Evolutionary conservation across 495 filamentous ascomycete genomes (phyloP).

Genomic region (Eremomyces bilateralis): DNA sequence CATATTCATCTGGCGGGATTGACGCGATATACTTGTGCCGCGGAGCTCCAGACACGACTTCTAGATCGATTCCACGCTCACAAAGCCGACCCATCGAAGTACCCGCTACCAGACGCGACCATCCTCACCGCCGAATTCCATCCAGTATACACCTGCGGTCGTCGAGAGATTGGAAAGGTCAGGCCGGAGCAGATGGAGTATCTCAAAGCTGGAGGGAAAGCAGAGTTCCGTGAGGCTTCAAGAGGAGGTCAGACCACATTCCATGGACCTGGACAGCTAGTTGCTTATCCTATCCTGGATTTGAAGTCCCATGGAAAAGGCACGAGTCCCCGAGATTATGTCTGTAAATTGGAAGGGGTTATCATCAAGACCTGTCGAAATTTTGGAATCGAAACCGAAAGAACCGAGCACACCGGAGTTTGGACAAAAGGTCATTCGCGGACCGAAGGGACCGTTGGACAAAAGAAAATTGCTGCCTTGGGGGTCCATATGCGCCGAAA

Average conservation of each 20-base stretch:
- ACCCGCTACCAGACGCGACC: conserved; percentile 35
- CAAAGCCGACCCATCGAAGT: conserved; percentile 21
- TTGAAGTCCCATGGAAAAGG: conserved; percentile 32
- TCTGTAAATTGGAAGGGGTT: conserved; percentile 51
- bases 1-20: conserved; percentile 49
- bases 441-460: conserved; percentile 13
- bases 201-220: conserved; percentile 23
- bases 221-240: conserved; percentile 44
- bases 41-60: conserved; percentile 21
- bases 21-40: conserved; percentile 22
- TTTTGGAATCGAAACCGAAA: conserved; percentile 34
- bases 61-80: conserved; percentile 24
- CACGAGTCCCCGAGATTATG: conserved; percentile 39
- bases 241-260: conserved; percentile 87
- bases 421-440: conserved; percentile 32
- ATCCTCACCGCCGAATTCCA: conserved; percentile 67
- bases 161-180: conserved; percentile 48
- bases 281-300: conserved; percentile 74
- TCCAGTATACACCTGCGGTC: conserved; percentile 77
- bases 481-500: conserved; percentile 73
- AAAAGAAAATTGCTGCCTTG: conserved; percentile 59
- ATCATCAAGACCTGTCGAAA: conserved; percentile 38
- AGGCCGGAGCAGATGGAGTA: conserved; percentile 21
- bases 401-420: conserved; percentile 68
- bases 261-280: conserved; percentile 83